phyloP scores from a whole-genome alignment of 2,329 filamentous ascomycete species.

The Aureobasidium namibiae region DNA sequence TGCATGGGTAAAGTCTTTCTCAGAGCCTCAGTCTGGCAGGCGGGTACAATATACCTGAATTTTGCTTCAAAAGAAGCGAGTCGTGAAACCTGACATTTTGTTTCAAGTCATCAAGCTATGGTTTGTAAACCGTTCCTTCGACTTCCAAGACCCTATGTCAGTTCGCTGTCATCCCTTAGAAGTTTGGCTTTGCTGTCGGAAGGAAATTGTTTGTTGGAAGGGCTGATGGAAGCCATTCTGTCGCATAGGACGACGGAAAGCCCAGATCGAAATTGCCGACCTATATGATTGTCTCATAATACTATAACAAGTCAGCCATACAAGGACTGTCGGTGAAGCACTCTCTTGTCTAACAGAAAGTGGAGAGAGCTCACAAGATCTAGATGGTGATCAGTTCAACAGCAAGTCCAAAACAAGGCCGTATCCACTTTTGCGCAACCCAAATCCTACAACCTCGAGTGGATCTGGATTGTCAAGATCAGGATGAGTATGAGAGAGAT shows the following conservation, averaged over 20 bases:
- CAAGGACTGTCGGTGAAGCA: neutral
- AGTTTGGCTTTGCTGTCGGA: neutral
- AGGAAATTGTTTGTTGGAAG: neutral
- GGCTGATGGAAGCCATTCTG: neutral
- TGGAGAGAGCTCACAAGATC: neutral
- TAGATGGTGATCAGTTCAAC: neutral
- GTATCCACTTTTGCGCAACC: neutral
- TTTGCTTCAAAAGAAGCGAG: neutral
- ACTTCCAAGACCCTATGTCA: neutral
- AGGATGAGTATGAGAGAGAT: neutral
- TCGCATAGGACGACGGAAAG: neutral
- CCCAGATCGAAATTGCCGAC: neutral
- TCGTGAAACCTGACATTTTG: neutral
- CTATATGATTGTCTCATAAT: neutral
- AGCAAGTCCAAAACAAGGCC: neutral
- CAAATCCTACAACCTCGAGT: neutral
- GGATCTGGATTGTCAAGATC: neutral
- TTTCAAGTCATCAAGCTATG: neutral
- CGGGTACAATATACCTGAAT: neutral
- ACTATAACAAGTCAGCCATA: neutral
- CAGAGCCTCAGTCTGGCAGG: neutral
- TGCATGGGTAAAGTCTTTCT: neutral
- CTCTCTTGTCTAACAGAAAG: neutral
- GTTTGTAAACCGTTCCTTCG: neutral
- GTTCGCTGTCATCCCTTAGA: neutral